Conservation (phyloP, 1,139 yeast species). For the Trichomonascaceae sp. region DNA sequence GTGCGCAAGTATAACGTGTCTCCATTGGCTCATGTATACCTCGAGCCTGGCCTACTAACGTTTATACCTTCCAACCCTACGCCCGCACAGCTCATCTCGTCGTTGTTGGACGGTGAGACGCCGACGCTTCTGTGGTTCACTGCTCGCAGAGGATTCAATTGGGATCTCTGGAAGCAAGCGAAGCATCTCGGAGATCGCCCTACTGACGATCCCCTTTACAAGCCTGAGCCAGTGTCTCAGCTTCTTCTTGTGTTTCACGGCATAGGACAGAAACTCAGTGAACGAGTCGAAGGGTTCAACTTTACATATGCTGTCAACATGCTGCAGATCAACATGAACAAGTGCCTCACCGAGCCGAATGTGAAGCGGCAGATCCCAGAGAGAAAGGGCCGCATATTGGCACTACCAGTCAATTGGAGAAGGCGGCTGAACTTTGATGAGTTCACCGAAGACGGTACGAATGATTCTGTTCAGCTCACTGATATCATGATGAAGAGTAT, state of each 20-base stretch:
- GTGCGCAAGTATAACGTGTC: background rate
- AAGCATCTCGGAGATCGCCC: constrained; percentile 20
- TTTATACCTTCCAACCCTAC: constrained; percentile 12
- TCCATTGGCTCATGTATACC: constrained; percentile 9
- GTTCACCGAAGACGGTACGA: constrained; percentile 11
- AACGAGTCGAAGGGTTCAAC: constrained; percentile 65
- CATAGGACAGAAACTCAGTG: constrained; percentile 80
- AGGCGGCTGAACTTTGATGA: constrained; percentile 23
- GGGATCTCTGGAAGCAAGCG: constrained; percentile 19
- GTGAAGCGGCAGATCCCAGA: constrained; percentile 16
- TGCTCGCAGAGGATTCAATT: constrained; percentile 18
- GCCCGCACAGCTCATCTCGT: constrained; percentile 13
- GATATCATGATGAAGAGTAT: constrained; percentile 77
- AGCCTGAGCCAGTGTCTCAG: constrained; percentile 30
- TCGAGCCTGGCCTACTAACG: constrained; percentile 3
- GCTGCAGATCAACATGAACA: constrained; percentile 34
- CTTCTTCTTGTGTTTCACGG: constrained; percentile 83
- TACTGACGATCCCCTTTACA: constrained; percentile 17
- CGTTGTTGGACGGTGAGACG: constrained; percentile 16
- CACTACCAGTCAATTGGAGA: constrained; percentile 32
- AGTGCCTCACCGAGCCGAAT: constrained; percentile 17
- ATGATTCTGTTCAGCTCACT: constrained; percentile 40
- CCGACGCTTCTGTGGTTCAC: constrained; percentile 20
- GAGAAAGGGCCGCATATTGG: constrained; percentile 14
- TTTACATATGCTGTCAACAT: constrained; percentile 78